Base-by-base conservation (phyloP, 805 yeast species). In the Phaffomyces thermotolerans region DNA sequence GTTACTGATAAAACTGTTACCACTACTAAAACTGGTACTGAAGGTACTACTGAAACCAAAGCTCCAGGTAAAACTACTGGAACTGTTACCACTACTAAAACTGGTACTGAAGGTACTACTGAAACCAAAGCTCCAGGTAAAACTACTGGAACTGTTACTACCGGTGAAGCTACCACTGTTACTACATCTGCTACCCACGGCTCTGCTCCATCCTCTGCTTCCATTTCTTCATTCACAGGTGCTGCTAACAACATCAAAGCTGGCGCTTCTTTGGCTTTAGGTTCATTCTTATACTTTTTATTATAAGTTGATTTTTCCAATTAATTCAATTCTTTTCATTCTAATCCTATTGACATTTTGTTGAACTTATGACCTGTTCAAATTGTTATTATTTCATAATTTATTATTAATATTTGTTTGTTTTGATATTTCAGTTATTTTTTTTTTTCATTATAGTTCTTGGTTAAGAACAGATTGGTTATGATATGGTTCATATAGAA, bases 271-370 rank as follows among this genome's bases (percentile, higher is more conserved):
- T 45, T 55, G 29, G 62, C 58, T 45, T 42, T 59, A 41, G 64
- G 57, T 49, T 58, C 59, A 46, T 51, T 59, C 42, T 51, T 60
- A 32, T 56, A 48, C 58, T 54, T 56, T 46, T 54, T 59, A 36
- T 48, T 59, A 48, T 58, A 53, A 52, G 53, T 45, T 40, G 42
- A 40, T 22, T 33, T 10, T 4, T 12, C 18, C 15, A 10, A 6
- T 20, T n/a, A 12, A 18, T 34, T 18, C n/a, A 12, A 20, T 20
- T 8, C 18, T 20, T 13, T 34, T 12, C 20, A 20, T 18, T 17
- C 20, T 18, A 4, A 10, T 8, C 7, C 13, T 15, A 17, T 32
- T 32, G 27, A 25, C 9, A 12, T 9, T 25, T 12, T 25, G 6
- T 12, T 9, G 27, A 25, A 25, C 4, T 8, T 12, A 25, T 20